Evolutionary conservation across 2,329 filamentous ascomycete species (phyloP).

Genomic region (Dactylellina cionopaga): DNA sequence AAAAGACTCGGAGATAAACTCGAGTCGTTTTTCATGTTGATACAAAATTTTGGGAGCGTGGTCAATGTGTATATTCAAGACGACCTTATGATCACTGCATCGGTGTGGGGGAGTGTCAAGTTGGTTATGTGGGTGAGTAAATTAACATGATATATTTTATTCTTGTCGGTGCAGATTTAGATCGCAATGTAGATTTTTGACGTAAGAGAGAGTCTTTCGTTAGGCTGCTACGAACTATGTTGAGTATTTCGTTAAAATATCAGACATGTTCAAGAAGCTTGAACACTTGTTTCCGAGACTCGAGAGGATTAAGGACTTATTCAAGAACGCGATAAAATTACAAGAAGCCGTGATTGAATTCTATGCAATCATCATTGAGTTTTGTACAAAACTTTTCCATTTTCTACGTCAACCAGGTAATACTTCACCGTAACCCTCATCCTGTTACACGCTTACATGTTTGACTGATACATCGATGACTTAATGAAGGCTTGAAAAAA

Average conservation of each 20-base stretch:
- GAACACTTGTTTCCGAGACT: constrained; percentile 60
- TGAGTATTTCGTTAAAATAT: constrained; percentile 62
- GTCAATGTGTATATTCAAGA: constrained; percentile 61
- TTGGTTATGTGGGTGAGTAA: constrained; percentile 61
- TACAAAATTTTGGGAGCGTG: constrained; percentile 60
- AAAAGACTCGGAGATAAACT: constrained; percentile 38
- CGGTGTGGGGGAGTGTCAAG: constrained; percentile 64
- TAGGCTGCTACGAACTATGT: constrained; percentile 60
- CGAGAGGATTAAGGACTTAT: constrained; percentile 49
- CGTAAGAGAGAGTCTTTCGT: not conserved
- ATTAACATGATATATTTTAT: too few species aligned
- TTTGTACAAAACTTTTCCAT: constrained; percentile 49
- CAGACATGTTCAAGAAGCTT: constrained; percentile 60
- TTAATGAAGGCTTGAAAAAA: constrained; percentile 35
- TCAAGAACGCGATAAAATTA: constrained; percentile 42
- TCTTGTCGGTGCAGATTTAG: too few species aligned
- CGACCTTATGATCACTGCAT: constrained; percentile 60
- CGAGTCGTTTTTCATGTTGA: constrained; percentile 59
- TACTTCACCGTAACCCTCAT: too few species aligned
- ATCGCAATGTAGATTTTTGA: too few species aligned
- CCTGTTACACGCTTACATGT: too few species aligned
- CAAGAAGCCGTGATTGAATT: constrained; percentile 51
- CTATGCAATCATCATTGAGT: constrained; percentile 51
- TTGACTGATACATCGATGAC: too few species aligned
- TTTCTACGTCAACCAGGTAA: constrained; percentile 51